These are phyloP conservation scores for Exophiala aquamarina DNA, from an alignment of 2,329 filamentous ascomycete genomes.

Conservation along the genomic window DNA sequence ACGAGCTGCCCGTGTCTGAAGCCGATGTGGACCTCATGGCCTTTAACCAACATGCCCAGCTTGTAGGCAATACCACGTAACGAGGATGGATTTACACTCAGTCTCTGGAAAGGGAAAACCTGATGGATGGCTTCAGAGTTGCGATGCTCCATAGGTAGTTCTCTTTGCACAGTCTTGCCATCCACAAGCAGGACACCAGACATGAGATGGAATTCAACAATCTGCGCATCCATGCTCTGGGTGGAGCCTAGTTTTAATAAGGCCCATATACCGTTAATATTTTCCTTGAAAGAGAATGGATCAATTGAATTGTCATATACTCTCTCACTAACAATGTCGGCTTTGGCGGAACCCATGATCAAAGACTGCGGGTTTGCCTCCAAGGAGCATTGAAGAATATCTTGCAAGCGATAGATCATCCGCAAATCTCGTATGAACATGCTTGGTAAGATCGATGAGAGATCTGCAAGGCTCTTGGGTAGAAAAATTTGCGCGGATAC, in stretches of 20 bases:
- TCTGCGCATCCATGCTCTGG: constrained; percentile 29
- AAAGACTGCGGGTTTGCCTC: constrained; percentile 17
- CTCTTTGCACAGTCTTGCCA: constrained; percentile 47
- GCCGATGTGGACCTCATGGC: constrained; percentile 57
- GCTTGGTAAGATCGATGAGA: constrained; percentile 37
- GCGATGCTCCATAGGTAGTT: constrained; percentile 54
- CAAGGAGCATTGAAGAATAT: constrained; percentile 39
- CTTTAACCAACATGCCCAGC: constrained; percentile 38
- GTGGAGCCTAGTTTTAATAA: neutral
- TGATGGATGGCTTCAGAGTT: constrained; percentile 44
- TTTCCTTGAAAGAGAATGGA: constrained; percentile 3
- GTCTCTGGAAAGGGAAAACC: constrained; percentile 55
- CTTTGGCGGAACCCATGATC: constrained; percentile 1
- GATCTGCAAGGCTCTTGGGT: constrained; percentile 35
- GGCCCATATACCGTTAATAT: constrained; percentile 4
- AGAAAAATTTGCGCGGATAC: constrained; percentile 51
- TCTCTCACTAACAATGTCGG: constrained; percentile 2
- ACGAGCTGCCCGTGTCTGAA: constrained; percentile 42
- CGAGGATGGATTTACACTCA: constrained; percentile 54
- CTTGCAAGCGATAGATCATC: constrained; percentile 40
- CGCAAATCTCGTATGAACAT: constrained; percentile 51
- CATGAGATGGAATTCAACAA: constrained; percentile 46
- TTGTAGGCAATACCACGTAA: constrained; percentile 56
- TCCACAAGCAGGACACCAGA: constrained; percentile 52
- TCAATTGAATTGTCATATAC: neutral